These are phyloP conservation scores for Pichia sp. DNA, from an alignment of 1,139 yeast genomes.

Conservation along the genomic window DNA sequence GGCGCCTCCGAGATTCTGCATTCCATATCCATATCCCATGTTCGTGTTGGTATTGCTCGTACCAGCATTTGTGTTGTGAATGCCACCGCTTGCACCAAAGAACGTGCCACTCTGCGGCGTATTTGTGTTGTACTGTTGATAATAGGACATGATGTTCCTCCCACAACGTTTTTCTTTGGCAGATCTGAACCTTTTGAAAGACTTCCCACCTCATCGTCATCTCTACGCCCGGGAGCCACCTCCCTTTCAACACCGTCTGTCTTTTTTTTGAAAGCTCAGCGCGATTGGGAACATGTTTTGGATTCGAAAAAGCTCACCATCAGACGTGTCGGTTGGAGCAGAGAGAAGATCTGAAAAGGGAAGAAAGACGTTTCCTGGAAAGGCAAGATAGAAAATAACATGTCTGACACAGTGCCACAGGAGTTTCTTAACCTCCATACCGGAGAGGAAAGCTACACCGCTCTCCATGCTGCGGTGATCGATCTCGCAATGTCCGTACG, in stretches of 20 bases:
- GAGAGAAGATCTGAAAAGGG: not conserved
- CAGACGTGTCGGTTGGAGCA: not conserved
- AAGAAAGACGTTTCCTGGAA: not conserved
- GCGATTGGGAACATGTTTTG: constrained; percentile 5
- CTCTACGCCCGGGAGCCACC: not conserved
- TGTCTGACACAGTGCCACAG: not conserved
- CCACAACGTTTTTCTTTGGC: not conserved
- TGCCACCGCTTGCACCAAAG: not conserved
- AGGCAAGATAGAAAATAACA: not conserved
- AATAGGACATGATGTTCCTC: constrained; percentile 28
- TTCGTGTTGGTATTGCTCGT: not conserved
- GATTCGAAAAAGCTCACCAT: no score
- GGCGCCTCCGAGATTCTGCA: not conserved
- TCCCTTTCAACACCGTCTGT: not conserved
- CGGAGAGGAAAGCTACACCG: constrained; percentile 4
- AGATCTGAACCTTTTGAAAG: not conserved
- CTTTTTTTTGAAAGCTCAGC: not conserved
- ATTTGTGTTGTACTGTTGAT: constrained; percentile 27
- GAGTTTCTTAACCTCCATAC: not conserved
- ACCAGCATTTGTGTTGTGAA: constrained; percentile 5
- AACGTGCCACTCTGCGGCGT: constrained; percentile 13
- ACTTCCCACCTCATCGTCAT: no score
- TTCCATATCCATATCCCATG: constrained; percentile 3
- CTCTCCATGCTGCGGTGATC: constrained; percentile 40
- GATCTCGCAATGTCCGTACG: constrained; percentile 44